Evolutionary conservation across 2,329 filamentous ascomycete genomes (phyloP).

Genomic region (Beauveria medogensis): DNA sequence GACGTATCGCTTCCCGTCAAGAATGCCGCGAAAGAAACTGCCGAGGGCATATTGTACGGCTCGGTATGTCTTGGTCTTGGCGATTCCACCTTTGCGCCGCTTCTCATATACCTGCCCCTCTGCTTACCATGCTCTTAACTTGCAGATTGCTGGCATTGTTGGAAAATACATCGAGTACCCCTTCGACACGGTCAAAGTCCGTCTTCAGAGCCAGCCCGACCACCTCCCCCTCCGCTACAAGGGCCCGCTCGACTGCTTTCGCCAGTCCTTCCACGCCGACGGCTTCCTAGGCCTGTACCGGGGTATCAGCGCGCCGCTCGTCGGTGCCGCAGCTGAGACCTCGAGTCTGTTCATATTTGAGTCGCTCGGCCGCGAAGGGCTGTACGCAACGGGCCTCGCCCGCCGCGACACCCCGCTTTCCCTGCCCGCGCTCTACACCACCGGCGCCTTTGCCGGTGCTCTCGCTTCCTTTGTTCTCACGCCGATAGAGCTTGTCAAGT

Average conservation of each 20-base stretch:
- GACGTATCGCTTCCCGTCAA: slow-evolving; percentile 26
- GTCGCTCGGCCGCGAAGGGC: slow-evolving; percentile 58
- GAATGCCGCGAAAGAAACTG: slow-evolving; percentile 51
- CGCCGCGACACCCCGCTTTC: slow-evolving; percentile 54
- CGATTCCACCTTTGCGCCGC: neutral
- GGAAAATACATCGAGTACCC: slow-evolving; percentile 98
- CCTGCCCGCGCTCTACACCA: slow-evolving; percentile 65
- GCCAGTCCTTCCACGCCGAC: slow-evolving; percentile 71
- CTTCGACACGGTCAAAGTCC: slow-evolving; percentile 97
- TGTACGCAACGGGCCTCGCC: slow-evolving; percentile 46
- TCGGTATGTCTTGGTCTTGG: slow-evolving; percentile 49
- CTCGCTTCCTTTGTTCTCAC: slow-evolving; percentile 89
- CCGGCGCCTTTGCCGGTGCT: slow-evolving; percentile 78
- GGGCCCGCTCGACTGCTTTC: slow-evolving; percentile 89
- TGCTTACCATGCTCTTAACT: neutral
- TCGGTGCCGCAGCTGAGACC: slow-evolving; percentile 86
- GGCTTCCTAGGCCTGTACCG: slow-evolving; percentile 80
- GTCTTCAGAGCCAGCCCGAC: slow-evolving; percentile 90
- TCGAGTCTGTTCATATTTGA: slow-evolving; percentile 92
- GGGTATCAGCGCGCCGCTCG: slow-evolving; percentile 82
- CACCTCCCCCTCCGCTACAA: slow-evolving; percentile 71
- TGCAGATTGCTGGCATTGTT: slow-evolving; percentile 69
- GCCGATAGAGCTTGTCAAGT: slow-evolving; percentile 94
- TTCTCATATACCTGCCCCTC: neutral
- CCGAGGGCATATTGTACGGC: slow-evolving; percentile 84